Conservation (phyloP, 305 asterid genomes). For the Rubia peregrina region DNA sequence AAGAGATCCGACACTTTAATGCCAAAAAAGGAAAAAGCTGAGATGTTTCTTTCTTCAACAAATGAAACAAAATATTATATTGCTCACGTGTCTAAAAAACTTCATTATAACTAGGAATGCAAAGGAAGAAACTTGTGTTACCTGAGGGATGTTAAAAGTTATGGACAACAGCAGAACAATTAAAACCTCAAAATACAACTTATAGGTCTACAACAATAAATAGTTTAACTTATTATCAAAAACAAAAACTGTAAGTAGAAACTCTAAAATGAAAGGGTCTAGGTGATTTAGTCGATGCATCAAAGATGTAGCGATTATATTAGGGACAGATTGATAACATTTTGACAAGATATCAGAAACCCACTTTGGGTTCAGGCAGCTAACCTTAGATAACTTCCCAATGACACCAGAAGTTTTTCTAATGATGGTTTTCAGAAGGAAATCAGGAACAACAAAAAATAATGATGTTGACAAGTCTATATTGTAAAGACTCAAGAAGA, state of each 20-base stretch:
- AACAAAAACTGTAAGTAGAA: slow-evolving; percentile 9
- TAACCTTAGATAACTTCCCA: slow-evolving; percentile 56
- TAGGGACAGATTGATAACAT: not conserved
- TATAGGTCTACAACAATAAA: slow-evolving; percentile 50
- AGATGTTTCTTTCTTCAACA: not conserved
- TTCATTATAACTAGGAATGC: not conserved
- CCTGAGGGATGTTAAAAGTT: slow-evolving; percentile 74
- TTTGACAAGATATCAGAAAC: not conserved
- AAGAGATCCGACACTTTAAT: not conserved
- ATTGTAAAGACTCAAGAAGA: slow-evolving; percentile 8
- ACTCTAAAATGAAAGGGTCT: not conserved
- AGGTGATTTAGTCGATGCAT: not conserved
- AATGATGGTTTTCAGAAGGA: slow-evolving; percentile 46
- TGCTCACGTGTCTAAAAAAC: not conserved
- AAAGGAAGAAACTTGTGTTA: slow-evolving; percentile 20
- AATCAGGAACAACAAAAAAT: slow-evolving; percentile 35
- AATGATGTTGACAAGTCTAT: not conserved
- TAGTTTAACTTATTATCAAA: too few relatives aligned
- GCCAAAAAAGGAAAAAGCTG: not conserved
- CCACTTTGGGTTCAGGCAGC: slow-evolving; percentile 11
- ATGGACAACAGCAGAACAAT: slow-evolving; percentile 53
- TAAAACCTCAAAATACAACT: slow-evolving; percentile 53
- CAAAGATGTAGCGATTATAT: not conserved
- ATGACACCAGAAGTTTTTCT: slow-evolving; percentile 31
- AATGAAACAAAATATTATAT: not conserved